phyloP scores from a whole-genome alignment of 202 grass and related monocot species.

The Schoenoplectus tabernaemontani region DNA sequence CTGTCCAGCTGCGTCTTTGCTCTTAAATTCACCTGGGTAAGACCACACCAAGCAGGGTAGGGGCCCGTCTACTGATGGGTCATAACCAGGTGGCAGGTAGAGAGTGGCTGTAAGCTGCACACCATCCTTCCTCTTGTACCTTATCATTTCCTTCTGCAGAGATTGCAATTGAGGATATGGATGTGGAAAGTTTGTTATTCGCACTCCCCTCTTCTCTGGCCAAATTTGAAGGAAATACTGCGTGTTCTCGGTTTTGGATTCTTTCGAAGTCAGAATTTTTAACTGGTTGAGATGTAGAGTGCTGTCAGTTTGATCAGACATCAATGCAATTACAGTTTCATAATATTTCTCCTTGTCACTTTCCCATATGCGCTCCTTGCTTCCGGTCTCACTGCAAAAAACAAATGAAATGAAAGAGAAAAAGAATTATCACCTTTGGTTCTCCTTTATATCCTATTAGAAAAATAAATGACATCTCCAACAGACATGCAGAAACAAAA shows the following conservation, averaged over 20 bases:
- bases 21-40: conserved; percentile 99
- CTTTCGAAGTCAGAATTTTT: conserved; percentile 90
- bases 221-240: conserved; percentile 89
- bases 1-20: conserved; percentile 98
- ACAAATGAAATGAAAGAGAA: conserved; percentile 18
- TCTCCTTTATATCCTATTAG: neutral
- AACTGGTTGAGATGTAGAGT: conserved; percentile 63
- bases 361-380: conserved; percentile 97
- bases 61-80: conserved; percentile 68
- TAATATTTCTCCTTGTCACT: conserved; percentile 94
- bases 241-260: conserved; percentile 98
- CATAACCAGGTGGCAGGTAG: conserved; percentile 86
- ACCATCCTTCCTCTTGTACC: conserved; percentile 66
- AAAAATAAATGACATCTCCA: conserved; percentile 3
- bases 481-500: conserved; percentile 14
- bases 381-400: conserved; percentile 80
- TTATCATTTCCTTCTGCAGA: conserved; percentile 92
- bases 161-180: conserved; percentile 91
- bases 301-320: conserved; percentile 82
- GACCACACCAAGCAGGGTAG: conserved; percentile 95
- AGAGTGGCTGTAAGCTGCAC: conserved; percentile 95
- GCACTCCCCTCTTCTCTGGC: conserved; percentile 81
- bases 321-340: conserved; percentile 80
- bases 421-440: neutral
- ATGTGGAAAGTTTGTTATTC: conserved; percentile 97